Conservation (phyloP, 129 eudicot species). For the Smallanthus sonchifolius region DNA sequence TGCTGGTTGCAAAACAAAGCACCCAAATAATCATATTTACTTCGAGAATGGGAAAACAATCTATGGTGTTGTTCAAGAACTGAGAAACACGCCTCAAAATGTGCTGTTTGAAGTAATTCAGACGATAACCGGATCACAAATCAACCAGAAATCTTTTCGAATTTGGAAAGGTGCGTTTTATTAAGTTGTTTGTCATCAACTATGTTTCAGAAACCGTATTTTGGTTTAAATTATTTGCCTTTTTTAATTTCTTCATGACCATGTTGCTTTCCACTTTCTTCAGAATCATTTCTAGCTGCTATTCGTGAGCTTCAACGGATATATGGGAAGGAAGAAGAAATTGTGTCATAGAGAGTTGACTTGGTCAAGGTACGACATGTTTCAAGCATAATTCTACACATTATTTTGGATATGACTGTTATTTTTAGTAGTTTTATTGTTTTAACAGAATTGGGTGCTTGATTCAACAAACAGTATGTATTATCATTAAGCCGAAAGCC, state of each 20-base stretch:
- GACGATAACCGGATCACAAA: conserved; percentile 63
- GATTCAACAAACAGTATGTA: conserved; percentile 19
- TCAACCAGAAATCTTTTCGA: conserved; percentile 57
- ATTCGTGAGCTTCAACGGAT: conserved; percentile 64
- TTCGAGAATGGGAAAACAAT: conserved; percentile 65
- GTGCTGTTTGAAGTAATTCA: conserved; percentile 60
- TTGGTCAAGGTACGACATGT: conserved; percentile 27
- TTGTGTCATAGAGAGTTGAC: conserved; percentile 27
- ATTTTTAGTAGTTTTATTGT: background rate
- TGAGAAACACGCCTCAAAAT: conserved; percentile 56
- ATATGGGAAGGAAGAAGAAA: conserved; percentile 52
- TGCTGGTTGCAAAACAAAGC: conserved; percentile 69
- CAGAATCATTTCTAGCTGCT: conserved; percentile 63
- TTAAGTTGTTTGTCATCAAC: background rate
- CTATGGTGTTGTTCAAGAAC: conserved; percentile 66
- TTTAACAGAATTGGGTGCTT: background rate
- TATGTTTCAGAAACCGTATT: conserved; percentile 1
- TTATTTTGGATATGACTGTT: background rate
- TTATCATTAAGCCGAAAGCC: background rate
- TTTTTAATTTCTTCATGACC: conserved; percentile 1
- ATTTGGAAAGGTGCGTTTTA: conserved; percentile 53
- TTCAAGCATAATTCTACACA: conserved; percentile 7
- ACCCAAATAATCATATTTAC: conserved; percentile 72
- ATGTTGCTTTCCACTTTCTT: conserved; percentile 8
- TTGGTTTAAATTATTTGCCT: background rate